Evolutionary conservation across 1,284 basidiomycete genomes (phyloP), one percentile per base, ranked within the genome.

Genomic region (Boletus austroedulis): DNA sequence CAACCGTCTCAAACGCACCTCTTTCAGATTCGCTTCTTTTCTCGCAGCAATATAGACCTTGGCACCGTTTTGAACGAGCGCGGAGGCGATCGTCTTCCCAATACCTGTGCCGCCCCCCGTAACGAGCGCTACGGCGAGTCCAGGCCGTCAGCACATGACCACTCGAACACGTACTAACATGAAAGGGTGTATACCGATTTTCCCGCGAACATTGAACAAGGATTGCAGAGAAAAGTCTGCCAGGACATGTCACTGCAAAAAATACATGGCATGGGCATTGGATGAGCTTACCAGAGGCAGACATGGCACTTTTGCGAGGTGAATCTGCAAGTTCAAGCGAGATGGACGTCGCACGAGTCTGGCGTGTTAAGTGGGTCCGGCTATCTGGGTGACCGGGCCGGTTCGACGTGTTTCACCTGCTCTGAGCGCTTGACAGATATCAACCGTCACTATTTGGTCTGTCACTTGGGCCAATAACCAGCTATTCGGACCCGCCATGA

Each of bases 41-140:
- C 92, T 80, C 4, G 89, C 88, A 11, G 94, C 93, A 65, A 95
- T 94, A 75, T 94, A 92, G 29, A 92, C 89, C 63, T 84, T 88
- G 38, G 86, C 89, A 10, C 91, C 91, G 65, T 93, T 94, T 74
- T 87, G 84, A 2, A 90, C 88, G 64, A 91, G 85, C 1, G 87
- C 87, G 1, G 85, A 78, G 9, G 92, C 87, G 64, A 95, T 93
- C 84, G 92, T 89, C 65, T 82, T 84, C 3, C 91, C 90, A 46
- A 93, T 82, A 0, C 90, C 91, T 38, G 86, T 85, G 46, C 87
- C 84, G 34, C 91, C 92, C 3, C 91, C 92, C 5, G 90, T 93
- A 19, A 94, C 82, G 46, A 94, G 81, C 41, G 89, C 89, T 90
- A 62, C 24, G 11, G 40, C 4, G 17, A 47, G 54, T 32, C 41